Base-by-base conservation (phyloP, 2,329 filamentous ascomycete genomes). In the Calycina herbarum region DNA sequence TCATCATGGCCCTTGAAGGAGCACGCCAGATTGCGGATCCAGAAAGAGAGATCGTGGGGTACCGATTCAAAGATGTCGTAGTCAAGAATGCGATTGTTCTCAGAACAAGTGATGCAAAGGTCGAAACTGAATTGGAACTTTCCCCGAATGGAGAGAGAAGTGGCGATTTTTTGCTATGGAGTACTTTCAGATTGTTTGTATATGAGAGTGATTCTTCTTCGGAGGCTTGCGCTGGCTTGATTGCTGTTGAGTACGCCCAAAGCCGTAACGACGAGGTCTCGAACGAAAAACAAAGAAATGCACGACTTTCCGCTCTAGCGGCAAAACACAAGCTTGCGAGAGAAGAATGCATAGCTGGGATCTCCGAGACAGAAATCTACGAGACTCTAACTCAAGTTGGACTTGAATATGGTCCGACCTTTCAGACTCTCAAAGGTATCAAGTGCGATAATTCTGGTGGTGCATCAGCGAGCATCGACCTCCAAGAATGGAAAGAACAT, bases 81-180 rank as follows among this genome's bases (percentile, higher is more conserved):
- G 78, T 84, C 42, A 75, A 77, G n/a, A 78, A 79, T 57, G 80
- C 82, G 0, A 75, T 83, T 31, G 75, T 83, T 0, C 75, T 84
- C 5, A 75, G 76, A 3, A 4, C 29, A 38, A 70, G 66, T 0
- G 42, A 33, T 24, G 45, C 29, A n/a, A 56, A 33, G 15, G 45
- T 56, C 33, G 60, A 51, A n/a, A 62, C 59, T 15, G 27, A 61
- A 27, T 27, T 45, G n/a, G 29, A 51, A 48, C 20, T 48, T 31
- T 27, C 38, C 45, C 29, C 38, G 4, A 31, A 35, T 17, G 56
- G 56, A 35, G 31, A 57, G 56, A n/a, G 56, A 6, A 57, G 15
- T 33, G 31, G 56, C 5, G 27, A 31, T 15, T 57, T 57, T 31
- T 35, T 57, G 29, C 17, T 57, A 27, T 57, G 56, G 56, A 35